Percentiles rank a stretch among this genome's conserved stretches.
phyloP scores from a whole-genome alignment of 2,329 filamentous ascomycete genomes.

The Cercospora janseana region DNA sequence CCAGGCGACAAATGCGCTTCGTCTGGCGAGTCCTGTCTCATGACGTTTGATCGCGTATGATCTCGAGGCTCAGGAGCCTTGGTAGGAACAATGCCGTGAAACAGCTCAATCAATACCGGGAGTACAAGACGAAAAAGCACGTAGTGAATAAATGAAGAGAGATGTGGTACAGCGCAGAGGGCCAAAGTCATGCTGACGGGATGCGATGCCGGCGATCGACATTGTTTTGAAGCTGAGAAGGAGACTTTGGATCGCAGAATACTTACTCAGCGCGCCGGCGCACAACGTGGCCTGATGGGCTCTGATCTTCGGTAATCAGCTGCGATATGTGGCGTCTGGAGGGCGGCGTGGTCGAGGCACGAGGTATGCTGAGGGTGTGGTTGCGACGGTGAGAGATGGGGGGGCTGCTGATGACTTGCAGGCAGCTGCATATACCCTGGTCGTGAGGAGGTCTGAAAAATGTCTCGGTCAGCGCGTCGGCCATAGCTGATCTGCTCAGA shows the following conservation, averaged over 20 bases:
- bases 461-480: conserved; percentile 5
- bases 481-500: no score
- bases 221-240: conserved; percentile 8
- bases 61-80: conserved; percentile 1
- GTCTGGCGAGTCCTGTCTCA: neutral
- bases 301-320: conserved; percentile 1
- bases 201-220: neutral
- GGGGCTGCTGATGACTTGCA: conserved; percentile 14
- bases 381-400: conserved; percentile 8
- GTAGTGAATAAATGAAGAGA: conserved; percentile 1
- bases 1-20: neutral
- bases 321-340: conserved; percentile 4
- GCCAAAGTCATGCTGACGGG: conserved; percentile 7
- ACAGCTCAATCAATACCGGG: conserved; percentile 3
- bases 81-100: conserved; percentile 7
- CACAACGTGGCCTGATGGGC: conserved; percentile 1
- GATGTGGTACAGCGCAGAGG: conserved; percentile 3
- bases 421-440: conserved; percentile 10
- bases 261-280: neutral
- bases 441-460: neutral
- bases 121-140: conserved; percentile 9
- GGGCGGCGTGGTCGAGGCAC: conserved; percentile 1
- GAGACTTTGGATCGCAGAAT: conserved; percentile 1
- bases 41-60: conserved; percentile 5
- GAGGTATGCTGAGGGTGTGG: conserved; percentile 9